These are phyloP conservation scores for Saitoella complicata DNA, from an alignment of 805 yeast genomes.

Conservation along the genomic window DNA sequence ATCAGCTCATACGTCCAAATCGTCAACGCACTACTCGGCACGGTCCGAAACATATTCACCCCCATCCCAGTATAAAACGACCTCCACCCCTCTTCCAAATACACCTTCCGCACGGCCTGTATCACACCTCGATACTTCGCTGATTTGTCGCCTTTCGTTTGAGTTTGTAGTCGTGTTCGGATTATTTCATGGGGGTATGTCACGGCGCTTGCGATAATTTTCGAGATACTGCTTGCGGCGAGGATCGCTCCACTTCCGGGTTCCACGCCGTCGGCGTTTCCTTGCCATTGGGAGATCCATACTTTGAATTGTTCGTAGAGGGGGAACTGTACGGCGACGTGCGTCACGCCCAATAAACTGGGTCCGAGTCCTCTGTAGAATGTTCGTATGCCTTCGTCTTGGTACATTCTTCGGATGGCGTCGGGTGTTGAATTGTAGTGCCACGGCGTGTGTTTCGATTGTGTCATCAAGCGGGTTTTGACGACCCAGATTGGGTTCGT, in stretches of 20 bases:
- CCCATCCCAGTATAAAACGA: conserved; percentile 86
- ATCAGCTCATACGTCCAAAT: conserved; percentile 66
- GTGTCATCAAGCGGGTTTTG: conserved; percentile 85
- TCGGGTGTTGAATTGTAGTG: conserved; percentile 64
- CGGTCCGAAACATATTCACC: conserved; percentile 74
- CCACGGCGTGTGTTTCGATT: conserved; percentile 32
- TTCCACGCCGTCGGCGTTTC: conserved; percentile 11
- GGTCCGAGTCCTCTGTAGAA: conserved; percentile 86
- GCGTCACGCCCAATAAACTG: conserved; percentile 74
- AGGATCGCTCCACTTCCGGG: conserved; percentile 29
- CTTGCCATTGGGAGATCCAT: conserved; percentile 25
- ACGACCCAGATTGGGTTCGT: conserved; percentile 98
- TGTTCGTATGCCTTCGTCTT: conserved; percentile 46
- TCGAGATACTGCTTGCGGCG: conserved; percentile 61
- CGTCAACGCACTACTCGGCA: conserved; percentile 93
- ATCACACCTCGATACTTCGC: conserved; percentile 21
- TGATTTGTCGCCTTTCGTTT: conserved; percentile 5
- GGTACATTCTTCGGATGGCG: conserved; percentile 67
- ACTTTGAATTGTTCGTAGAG: conserved; percentile 68
- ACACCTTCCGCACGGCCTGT: conserved; percentile 26
- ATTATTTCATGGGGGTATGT: conserved; percentile 94
- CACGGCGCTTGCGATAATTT: conserved; percentile 72
- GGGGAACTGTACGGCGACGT: conserved; percentile 94
- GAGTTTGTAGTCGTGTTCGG: conserved; percentile 76
- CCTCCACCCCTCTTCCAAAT: conserved; percentile 49